phyloP scores from a whole-genome alignment of 257 asterid species.

The Fraxinus anomala region DNA sequence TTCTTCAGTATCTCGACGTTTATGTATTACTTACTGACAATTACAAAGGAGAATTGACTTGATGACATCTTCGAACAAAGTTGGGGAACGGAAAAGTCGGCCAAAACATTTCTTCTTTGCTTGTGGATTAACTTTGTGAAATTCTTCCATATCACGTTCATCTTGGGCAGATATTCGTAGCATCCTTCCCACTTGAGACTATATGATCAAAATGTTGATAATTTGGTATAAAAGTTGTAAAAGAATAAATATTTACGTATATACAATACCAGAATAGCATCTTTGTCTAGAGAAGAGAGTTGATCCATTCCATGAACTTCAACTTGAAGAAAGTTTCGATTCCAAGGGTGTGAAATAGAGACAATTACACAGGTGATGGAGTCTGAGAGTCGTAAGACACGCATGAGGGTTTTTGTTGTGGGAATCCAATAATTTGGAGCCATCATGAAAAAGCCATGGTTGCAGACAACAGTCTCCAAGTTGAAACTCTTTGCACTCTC shows the following conservation, averaged over 20 bases:
- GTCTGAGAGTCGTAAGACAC: constrained; percentile 38
- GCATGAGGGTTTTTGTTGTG: constrained; percentile 21
- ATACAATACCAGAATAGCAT: constrained; percentile 30
- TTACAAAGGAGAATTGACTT: constrained; percentile 50
- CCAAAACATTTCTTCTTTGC: constrained; percentile 46
- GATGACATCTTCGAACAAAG: constrained; percentile 55
- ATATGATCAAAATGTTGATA: too few species aligned
- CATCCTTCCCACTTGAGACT: constrained; percentile 61
- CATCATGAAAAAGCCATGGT: constrained; percentile 69
- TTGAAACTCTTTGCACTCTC: constrained; percentile 12
- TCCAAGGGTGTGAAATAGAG: constrained; percentile 37
- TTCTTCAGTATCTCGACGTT: too few species aligned
- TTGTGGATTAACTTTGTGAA: constrained; percentile 35
- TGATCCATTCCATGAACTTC: not conserved
- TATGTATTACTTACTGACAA: constrained; percentile 33
- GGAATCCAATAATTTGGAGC: constrained; percentile 57
- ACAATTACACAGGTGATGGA: constrained; percentile 11
- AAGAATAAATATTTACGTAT: not conserved
- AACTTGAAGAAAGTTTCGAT: constrained; percentile 16
- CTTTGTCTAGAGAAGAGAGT: constrained; percentile 15
- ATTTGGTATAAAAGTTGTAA: not conserved
- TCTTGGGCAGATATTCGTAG: constrained; percentile 41
- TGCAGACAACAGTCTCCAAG: constrained; percentile 48
- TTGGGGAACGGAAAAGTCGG: constrained; percentile 52
- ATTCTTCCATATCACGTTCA: constrained; percentile 32